Evolutionary conservation across 169 alveolate genomes (phyloP), one percentile per base, ranked within the genome.

Genomic region (Cryptosporidium sp.): DNA sequence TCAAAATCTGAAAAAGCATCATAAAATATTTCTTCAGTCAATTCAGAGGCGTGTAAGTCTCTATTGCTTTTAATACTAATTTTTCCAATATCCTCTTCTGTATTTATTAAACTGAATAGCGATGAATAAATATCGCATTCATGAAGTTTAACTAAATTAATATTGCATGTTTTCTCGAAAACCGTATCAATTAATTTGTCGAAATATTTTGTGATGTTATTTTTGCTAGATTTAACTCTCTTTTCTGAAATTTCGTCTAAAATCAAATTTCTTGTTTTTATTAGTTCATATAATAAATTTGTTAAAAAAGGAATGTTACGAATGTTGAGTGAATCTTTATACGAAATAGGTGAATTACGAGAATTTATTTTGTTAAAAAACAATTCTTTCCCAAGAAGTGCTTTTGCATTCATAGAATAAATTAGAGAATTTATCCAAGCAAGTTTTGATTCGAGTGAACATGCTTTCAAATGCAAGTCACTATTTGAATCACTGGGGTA

Each of bases 1-100:
- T 65, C 75, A 33, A 80, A 29, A 44, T 80, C 89, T 33, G 89
- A 80, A 18, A 31, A 53, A 37, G 89, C 89, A 37, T 80, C 89
- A 35, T 42, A 62, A 80, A 62, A 80, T n/a, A 56, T 62, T 29
- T 80, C 89, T 35, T 80, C 89, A 21, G 44, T 7, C 56, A 9
- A 56, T 33, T 73, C 70, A 3, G 14, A 26, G 12, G 3, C 21
- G 1, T n/a, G 67, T 8, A 56, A 56, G 7, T 9, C 35, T 2
- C 7, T 10, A 56, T 56, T 26, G 16, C 26, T 56, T 56, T 10
- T 56, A n/a, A n/a, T 48, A 42, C 6, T 60, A 73, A 14, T 53
- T 61, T 44, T 65, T 9, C n/a, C 26, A 29, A 65, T 3, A 44
- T 62, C 42, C 2, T 62, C 80, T 14, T 45, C 62, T 33, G 86